Evolutionary conservation across 2,329 filamentous ascomycete genomes (phyloP), one percentile per base, ranked within the genome.

Genomic region (Diatrype stigma): DNA sequence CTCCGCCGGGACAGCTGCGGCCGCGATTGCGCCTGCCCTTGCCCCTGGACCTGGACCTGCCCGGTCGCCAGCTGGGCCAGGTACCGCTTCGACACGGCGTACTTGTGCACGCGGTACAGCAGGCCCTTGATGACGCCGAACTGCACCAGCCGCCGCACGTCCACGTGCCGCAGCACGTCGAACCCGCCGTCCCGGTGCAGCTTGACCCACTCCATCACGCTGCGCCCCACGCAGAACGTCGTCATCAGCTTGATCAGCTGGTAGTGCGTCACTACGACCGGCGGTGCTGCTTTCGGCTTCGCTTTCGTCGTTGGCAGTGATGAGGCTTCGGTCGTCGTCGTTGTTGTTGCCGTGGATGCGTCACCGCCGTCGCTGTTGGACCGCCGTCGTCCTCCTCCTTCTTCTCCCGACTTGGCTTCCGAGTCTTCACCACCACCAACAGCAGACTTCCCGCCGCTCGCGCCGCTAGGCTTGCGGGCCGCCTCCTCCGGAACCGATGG

Each of bases 121-220:
- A 95, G 89, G 16, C 93, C 92, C 71, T 97, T 97, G 68, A 97
- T 96, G 52, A 96, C 81, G 51, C 93, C 94, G 63, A 97, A 99
- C 52, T 96, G 95, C 56, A 97, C 90, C 56, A 99, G 86, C 26
- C 94, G 86, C 12, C 94, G 84, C 50, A 96, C 84, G 67, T 99
- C 94, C 51, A 99, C 84, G 63, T 86, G 86, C 12, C 80, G 76
- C 8, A 96, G 77, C 37, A 88, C 78, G 52, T 84, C 78, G 54
- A 85, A 77, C 1, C 81, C 82, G 44, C 75, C 73, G 38, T 86
- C 81, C 58, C 84, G 80, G 68, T 96, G 88, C 30, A 85, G 77
- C 52, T 88, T 79, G 58, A 94, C 85, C 90, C 91, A 97, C 66
- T 93, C 89, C 64, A 87, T 87, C 12, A 97, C 79, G n/a, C 85